Evolutionary conservation across 2,329 filamentous ascomycete genomes (phyloP), one percentile per base, ranked within the genome.

Genomic region (Clathrospora elynae): DNA sequence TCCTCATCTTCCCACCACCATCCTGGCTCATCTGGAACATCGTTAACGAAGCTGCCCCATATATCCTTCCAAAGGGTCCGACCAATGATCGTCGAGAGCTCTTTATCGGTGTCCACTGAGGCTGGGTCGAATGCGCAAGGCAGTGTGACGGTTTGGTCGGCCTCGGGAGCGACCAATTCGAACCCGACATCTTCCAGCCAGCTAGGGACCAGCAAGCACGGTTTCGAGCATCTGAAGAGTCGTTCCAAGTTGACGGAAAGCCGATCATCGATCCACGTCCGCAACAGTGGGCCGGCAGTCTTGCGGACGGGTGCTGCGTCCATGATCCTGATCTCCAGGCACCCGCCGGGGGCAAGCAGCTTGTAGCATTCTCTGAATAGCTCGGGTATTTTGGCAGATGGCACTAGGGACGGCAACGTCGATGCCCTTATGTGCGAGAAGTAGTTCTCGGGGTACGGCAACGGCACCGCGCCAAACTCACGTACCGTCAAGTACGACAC

Each of bases 181-280:
- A 85, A 75, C 0, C 75, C 75, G 1, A 78, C 81, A 17, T 82
- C 77, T 0, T 71, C 72, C 11, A 87, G 72, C 79, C 83, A 85
- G 18, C 73, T 67, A 0, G 82, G 80, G 28, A 88, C 78, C 2
- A 81, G 67, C 7, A 75, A 75, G 24, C 75, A 80, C 0, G 85
- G 85, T 38, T 78, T 81, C 4, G 76, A 77, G 53, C 82, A 86
- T 6, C 80, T 76, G 42, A 81, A 84, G 11, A 77, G 71, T 14
- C 74, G 73, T 57, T 84, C 80, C 0, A 88, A 67, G 42, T 83
- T 84, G 5, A 79, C 63, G 2, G 85, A 62, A 0, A 88, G 71
- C 36, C 85, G 73, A 3, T 79, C 74, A 29, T 85, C 80, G 2
- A 88, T 71, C 85, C 85, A 88, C 1, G 71, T 64, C 23, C 78